Evolutionary conservation across 2,329 filamentous ascomycete species (phyloP), one percentile per base, ranked within the genome.

Genomic region (Alternaria sp.): DNA sequence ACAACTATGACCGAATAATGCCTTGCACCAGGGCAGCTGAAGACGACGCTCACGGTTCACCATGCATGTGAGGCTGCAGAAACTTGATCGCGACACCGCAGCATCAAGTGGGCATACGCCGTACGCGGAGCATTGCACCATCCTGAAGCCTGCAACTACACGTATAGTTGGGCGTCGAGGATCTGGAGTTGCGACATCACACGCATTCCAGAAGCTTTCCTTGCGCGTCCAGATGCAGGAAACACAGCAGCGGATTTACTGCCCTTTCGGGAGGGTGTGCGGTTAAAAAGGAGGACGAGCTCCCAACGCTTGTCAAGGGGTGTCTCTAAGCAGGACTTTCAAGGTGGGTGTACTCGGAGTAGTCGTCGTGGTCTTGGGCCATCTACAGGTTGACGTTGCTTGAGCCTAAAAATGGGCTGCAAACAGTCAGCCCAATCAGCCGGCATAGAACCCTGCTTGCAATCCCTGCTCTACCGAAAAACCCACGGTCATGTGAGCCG

Each of bases 371-470:
- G 74, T 70, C 74, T 77, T 77, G 75, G 74, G 65, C 54, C 63
- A 60, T 73, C 69, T 68, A 78, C 75, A 78, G 77, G 77, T 73
- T 68, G 72, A 73, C 71, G 74, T 76, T 76, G 71, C 61, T 74
- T 72, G 72, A 65, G 68, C 65, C 75, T 76, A 78, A 75, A 75
- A 71, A 75, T 75, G 73, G 71, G 73, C 71, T 60, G 54, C 61
- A 72, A 67, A 70, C 57, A 65, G 45, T 59, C 66, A 51, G 68
- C 65, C 75, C 77, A 78, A 79, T 78, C 69, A 77, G 59, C 58
- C 60, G 59, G 67, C 51, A n/a, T 32, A 66, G 69, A 40, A 18
- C 36, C 36, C 36, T 40, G 36, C 36, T 40, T 9, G 11, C 36
- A n/a, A 40, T 40, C n/a, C 36, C 36, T 64, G 72, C 48, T 16